Evolutionary conservation across 148 eudicot species (phyloP).

Genomic region (Rhododendron kiyosumense): DNA sequence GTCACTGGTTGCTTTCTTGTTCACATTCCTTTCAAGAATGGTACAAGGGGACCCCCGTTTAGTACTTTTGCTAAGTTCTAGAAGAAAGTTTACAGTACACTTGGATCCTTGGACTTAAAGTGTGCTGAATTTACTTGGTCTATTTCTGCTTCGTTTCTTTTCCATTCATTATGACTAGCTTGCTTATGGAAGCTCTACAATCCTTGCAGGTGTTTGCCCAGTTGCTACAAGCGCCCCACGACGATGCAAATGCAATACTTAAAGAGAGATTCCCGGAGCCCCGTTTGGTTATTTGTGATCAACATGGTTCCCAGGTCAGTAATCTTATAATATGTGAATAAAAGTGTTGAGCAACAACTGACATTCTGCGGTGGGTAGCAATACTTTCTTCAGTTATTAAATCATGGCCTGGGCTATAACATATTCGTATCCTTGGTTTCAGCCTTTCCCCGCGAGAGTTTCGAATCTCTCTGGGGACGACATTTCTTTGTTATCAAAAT

Average conservation of each 20-base stretch:
- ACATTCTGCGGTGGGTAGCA: background rate
- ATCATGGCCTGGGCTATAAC: background rate
- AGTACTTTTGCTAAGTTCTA: background rate
- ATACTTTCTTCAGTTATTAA: background rate
- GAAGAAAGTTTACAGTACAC: background rate
- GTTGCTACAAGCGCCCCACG: constrained; percentile 80
- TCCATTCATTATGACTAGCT: background rate
- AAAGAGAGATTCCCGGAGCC: constrained; percentile 91
- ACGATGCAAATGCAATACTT: constrained; percentile 64
- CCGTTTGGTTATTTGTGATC: constrained; percentile 91
- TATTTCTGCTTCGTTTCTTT: background rate
- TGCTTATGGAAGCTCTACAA: constrained; percentile 5
- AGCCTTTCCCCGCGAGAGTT: background rate
- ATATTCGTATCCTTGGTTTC: background rate
- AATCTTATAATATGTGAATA: background rate
- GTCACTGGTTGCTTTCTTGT: background rate
- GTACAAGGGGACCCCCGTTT: background rate
- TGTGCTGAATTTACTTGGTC: background rate
- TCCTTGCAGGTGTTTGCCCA: constrained; percentile 66
- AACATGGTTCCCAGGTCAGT: constrained; percentile 91
- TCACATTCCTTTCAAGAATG: background rate
- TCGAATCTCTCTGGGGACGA: too few species aligned
- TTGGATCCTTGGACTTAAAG: background rate
- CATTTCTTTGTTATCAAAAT: too few species aligned
- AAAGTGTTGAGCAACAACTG: background rate